Base-by-base conservation (phyloP, 805 yeast genomes). In the Kodamaea restingae region DNA sequence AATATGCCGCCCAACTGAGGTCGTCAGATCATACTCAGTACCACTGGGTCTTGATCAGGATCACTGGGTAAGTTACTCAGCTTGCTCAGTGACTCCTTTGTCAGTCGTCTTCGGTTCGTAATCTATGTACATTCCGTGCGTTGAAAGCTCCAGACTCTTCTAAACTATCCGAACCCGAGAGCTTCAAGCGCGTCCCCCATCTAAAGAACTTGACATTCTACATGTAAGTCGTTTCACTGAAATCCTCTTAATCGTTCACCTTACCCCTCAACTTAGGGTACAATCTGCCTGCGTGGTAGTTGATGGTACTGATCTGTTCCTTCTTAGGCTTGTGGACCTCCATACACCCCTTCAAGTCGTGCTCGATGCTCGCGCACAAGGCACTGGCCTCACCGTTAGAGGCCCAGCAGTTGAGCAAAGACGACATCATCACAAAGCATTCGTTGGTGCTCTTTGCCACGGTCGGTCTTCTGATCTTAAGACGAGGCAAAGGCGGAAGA, bases 351-450 rank as follows among this genome's bases (percentile, higher is more conserved):
- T 86, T 86, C 57, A 88, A 73, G 44, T 85, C 87, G 25, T 62
- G 58, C 54, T 83, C 95, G 34, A 86, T 62, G 6, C 67, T 69
- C 17, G 73, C 67, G 63, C 98, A 90, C 34, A 67, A 72, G 8
- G 72, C 65, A 15, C 82, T 68, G 44, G 93, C 90, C 61, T 88
- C 95, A 35, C 95, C 91, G 63, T 87, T 85, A 17, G 96, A 85
- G 2, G 96, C 95, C 98, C 98, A 90, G 67, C 98, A 90, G 71
- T 84, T 86, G 50, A 90, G 69, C 59, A 90, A 71, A 35, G 86
- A 81, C 1, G 93, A 81, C 90, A 90, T 85, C 47, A 84, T 65
- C 41, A 86, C 88, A 44, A 80, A 61, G 61, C 96, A 88, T 42
- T 86, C 80, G 50, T 82, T 80, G 34, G 85, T 75, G 41, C 71